Conservation (phyloP, 78 protist species). For the Dictyostelium citrinum region DNA sequence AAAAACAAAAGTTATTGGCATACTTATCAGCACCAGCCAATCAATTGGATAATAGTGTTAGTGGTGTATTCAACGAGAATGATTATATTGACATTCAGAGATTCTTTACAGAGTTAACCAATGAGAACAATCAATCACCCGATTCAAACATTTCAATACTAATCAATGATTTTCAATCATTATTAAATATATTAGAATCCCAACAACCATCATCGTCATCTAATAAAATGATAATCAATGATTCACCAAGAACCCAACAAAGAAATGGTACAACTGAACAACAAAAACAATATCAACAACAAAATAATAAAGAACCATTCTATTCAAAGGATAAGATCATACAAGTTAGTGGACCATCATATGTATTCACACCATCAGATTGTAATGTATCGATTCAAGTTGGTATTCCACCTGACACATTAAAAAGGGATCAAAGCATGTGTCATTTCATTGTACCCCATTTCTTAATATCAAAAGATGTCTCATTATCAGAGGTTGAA, state of each 20-base stretch:
- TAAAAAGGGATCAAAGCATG: constrained; percentile 50
- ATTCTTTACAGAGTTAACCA: neutral
- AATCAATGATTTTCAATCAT: neutral
- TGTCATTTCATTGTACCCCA: constrained; percentile 56
- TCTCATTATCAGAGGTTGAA: constrained; percentile 71
- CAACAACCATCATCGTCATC: neutral
- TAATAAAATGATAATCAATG: neutral
- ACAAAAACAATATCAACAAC: neutral
- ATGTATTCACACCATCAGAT: neutral
- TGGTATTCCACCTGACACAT: constrained; percentile 88
- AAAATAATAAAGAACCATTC: neutral
- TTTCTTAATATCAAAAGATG: constrained; percentile 35
- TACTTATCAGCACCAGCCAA: neutral
- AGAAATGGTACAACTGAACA: neutral
- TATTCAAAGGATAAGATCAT: neutral
- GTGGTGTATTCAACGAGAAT: neutral
- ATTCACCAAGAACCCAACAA: neutral
- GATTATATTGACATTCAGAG: neutral
- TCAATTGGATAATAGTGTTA: neutral
- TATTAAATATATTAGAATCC: neutral
- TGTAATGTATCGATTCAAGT: constrained; percentile 74
- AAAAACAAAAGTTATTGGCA: neutral
- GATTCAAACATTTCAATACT: neutral
- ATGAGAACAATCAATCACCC: neutral
- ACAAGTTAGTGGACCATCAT: neutral